Evolutionary conservation across 2,329 filamentous ascomycete genomes (phyloP).

Genomic region (Aureobasidium uvarum): DNA sequence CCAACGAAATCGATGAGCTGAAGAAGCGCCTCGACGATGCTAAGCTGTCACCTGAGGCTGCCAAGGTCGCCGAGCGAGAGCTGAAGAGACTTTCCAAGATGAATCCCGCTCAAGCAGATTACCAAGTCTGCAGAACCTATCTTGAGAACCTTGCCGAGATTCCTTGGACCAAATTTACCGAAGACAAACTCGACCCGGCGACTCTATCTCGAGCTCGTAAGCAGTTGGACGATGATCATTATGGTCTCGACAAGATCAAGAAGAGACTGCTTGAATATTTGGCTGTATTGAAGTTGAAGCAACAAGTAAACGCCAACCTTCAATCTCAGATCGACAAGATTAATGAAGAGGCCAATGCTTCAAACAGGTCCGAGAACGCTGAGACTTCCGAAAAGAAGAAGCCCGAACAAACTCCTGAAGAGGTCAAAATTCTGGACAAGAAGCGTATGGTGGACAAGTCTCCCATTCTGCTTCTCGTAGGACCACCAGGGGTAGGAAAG

Average conservation of each 20-base stretch:
- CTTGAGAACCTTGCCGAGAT: conserved; percentile 92
- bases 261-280: conserved; percentile 93
- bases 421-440: conserved; percentile 71
- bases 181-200: conserved; percentile 78
- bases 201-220: conserved; percentile 77
- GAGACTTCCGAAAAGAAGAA: conserved; percentile 31
- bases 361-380: conserved; percentile 34
- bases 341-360: conserved; percentile 43
- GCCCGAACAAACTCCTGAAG: conserved; percentile 52
- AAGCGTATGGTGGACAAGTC: conserved; percentile 92
- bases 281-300: conserved; percentile 93
- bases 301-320: conserved; percentile 79
- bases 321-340: conserved; percentile 69
- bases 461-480: conserved; percentile 88
- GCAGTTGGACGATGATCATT: conserved; percentile 94
- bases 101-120: conserved; percentile 94
- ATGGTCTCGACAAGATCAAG: conserved; percentile 95
- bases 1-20: conserved; percentile 86
- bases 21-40: conserved; percentile 83
- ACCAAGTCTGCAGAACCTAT: conserved; percentile 89
- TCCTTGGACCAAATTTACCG: conserved; percentile 81
- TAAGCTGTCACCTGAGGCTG: conserved; percentile 75
- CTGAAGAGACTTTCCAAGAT: conserved; percentile 87
- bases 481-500: conserved; percentile 93
- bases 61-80: conserved; percentile 88